Conservation (phyloP, 768 basidiomycete genomes). For the Boletus coccyginus region DNA sequence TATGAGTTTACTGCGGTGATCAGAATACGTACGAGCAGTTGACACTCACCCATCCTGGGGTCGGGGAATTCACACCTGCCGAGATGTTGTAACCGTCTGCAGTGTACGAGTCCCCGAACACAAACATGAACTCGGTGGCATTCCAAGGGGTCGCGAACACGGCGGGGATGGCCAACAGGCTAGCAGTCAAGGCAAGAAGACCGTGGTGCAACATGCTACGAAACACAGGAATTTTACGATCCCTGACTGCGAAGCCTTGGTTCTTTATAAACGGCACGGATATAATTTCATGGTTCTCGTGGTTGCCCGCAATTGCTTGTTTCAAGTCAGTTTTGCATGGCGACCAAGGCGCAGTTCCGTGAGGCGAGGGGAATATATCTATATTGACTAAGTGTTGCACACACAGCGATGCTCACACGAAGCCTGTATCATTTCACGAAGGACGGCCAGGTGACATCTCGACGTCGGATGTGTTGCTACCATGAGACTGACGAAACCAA, state of each 20-base stretch:
- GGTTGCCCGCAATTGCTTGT: not conserved
- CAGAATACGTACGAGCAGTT: too few relatives aligned
- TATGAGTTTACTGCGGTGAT: conserved; percentile 5
- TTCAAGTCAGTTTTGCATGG: not conserved
- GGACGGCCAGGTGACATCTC: not conserved
- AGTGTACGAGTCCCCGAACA: conserved; percentile 66
- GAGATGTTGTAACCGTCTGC: conserved; percentile 59
- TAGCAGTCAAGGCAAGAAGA: not conserved
- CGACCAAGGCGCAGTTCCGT: not conserved
- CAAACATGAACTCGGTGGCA: conserved; percentile 52
- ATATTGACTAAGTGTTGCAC: not conserved
- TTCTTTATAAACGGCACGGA: conserved; percentile 8
- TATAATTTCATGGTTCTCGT: not conserved
- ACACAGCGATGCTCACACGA: not conserved
- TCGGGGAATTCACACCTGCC: conserved; percentile 49
- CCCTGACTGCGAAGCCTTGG: not conserved
- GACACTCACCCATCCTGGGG: conserved; percentile 47
- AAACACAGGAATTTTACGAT: not conserved
- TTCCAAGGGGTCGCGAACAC: conserved; percentile 42
- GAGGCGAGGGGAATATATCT: not conserved
- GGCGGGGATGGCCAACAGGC: conserved; percentile 6
- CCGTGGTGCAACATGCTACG: conserved; percentile 10
- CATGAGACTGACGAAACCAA: not conserved
- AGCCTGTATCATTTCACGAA: not conserved
- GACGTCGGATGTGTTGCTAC: not conserved